Evolutionary conservation across 1,139 yeast genomes (phyloP).

Genomic region (Hansenula sp.): DNA sequence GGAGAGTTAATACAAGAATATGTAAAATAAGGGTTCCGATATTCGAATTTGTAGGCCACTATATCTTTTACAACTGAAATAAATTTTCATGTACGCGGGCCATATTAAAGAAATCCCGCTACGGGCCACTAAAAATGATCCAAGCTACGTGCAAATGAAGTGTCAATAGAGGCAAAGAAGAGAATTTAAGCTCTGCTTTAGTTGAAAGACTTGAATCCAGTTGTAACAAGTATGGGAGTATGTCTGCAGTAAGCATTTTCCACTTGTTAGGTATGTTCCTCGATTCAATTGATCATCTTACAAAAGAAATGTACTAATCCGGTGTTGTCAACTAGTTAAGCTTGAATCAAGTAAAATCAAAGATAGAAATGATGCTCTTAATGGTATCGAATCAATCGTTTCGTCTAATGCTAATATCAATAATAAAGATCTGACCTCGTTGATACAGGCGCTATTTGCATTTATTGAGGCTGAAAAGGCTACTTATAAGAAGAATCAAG

Average conservation of each 20-base stretch:
- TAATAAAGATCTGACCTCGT: conserved; percentile 19
- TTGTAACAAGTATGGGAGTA: neutral
- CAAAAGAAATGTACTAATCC: neutral
- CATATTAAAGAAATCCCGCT: neutral
- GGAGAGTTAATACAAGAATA: conserved; percentile 4
- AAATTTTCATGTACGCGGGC: neutral
- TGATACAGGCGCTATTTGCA: conserved; percentile 37
- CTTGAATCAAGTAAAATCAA: conserved; percentile 45
- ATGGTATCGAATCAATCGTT: conserved; percentile 30
- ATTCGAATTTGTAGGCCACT: neutral
- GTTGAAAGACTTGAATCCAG: too few relatives aligned
- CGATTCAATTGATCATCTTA: too few relatives aligned
- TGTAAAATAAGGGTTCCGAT: conserved; percentile 2
- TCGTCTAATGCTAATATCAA: conserved; percentile 23
- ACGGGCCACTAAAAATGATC: neutral
- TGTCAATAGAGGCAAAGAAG: too few relatives aligned
- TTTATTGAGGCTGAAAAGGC: conserved; percentile 39
- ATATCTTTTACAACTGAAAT: neutral
- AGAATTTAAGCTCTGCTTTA: too few relatives aligned
- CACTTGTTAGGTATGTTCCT: neutral
- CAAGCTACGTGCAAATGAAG: too few relatives aligned
- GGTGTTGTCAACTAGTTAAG: conserved; percentile 17
- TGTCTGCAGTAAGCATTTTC: neutral
- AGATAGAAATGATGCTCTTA: conserved; percentile 50
- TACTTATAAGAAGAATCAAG: conserved; percentile 29